Conservation (phyloP, 257 asterid species). For the Anisodus tanguticus region DNA sequence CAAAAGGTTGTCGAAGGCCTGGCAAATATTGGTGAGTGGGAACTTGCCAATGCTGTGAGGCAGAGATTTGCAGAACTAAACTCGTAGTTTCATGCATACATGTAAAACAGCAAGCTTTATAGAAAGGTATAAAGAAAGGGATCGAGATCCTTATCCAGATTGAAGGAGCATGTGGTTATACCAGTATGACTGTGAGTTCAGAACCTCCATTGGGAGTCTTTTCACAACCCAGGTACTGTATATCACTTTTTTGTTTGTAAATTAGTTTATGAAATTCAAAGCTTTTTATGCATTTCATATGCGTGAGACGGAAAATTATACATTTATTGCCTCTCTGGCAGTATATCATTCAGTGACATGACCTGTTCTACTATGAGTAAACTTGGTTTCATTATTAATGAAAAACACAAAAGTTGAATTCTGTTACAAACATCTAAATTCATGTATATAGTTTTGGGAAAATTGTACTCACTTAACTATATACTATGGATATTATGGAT, state of each 20-base stretch:
- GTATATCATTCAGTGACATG: neutral
- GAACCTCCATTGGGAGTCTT: neutral
- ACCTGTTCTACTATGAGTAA: neutral
- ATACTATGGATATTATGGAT: neutral
- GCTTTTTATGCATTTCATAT: neutral
- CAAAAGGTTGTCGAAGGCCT: slow-evolving; percentile 68
- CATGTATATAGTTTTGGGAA: neutral
- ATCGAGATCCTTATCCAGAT: neutral
- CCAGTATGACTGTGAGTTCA: slow-evolving; percentile 4
- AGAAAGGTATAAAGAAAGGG: neutral
- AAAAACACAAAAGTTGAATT: neutral
- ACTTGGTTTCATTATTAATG: neutral
- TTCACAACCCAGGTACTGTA: neutral
- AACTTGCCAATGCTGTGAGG: slow-evolving; percentile 67
- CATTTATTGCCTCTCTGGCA: neutral
- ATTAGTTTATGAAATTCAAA: neutral
- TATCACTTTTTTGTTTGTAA: neutral
- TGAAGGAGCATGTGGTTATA: slow-evolving; percentile 1
- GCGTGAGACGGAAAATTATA: neutral
- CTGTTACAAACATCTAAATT: neutral
- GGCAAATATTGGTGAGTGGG: slow-evolving; percentile 60
- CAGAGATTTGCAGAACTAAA: slow-evolving; percentile 59
- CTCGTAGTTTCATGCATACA: slow-evolving; percentile 41
- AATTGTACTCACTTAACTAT: neutral
- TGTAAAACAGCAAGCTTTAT: neutral